phyloP scores from a whole-genome alignment of 176 grass and related monocot species.

The Cymbopogon citratus region DNA sequence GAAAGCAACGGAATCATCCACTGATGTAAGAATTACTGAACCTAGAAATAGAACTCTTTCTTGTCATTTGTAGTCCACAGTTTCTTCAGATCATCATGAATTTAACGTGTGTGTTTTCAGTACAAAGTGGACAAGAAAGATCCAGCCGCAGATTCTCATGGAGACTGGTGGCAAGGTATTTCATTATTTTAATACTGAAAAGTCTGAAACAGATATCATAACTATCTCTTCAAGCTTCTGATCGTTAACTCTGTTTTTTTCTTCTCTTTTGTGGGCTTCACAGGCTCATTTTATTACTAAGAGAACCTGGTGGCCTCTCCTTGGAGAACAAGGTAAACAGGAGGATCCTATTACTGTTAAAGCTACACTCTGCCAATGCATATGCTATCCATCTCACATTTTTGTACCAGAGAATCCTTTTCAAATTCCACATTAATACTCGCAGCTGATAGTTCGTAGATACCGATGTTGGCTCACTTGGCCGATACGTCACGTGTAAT shows the following conservation, averaged over 20 bases:
- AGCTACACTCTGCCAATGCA: background rate
- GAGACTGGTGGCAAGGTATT: slow-evolving; percentile 99
- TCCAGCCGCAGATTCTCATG: slow-evolving; percentile 60
- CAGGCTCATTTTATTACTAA: slow-evolving; percentile 97
- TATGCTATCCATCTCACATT: slow-evolving; percentile 2
- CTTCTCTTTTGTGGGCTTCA: background rate
- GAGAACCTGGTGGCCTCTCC: slow-evolving; percentile 20
- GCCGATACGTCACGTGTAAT: background rate
- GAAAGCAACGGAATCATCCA: slow-evolving; percentile 27
- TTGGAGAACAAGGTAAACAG: slow-evolving; percentile 35
- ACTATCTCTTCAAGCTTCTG: background rate
- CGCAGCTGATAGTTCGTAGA: background rate
- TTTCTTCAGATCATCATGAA: background rate
- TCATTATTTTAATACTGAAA: background rate
- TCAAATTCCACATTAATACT: background rate
- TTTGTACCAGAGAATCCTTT: background rate
- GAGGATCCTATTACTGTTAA: background rate
- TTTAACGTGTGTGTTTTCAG: slow-evolving; percentile 27
- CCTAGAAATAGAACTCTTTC: background rate
- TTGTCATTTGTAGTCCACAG: background rate
- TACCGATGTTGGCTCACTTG: background rate
- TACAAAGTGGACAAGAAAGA: slow-evolving; percentile 58
- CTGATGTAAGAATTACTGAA: slow-evolving; percentile 28
- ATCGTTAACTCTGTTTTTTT: slow-evolving; percentile 19
- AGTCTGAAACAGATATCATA: background rate